Evolutionary conservation across 495 filamentous ascomycete genomes (phyloP), one percentile per base, ranked within the genome.

Genomic region (Xylaria sp.): DNA sequence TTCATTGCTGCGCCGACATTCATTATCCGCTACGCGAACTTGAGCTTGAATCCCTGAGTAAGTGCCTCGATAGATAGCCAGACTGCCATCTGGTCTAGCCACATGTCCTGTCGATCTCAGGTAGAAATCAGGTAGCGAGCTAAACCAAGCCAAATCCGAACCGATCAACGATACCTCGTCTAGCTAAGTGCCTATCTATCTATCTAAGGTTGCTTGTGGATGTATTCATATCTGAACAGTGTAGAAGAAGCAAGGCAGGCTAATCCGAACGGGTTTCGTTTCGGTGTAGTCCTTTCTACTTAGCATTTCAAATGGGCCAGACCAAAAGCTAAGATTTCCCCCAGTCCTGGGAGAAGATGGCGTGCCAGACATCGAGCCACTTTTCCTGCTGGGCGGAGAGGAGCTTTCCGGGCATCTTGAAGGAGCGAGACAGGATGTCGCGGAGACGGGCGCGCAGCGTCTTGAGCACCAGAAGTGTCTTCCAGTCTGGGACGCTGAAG

Each of bases 401-500:
- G 24, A 95, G 76, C 61, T 88, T 90, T n/a, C 93, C 92, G 0
- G 94, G 93, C 67, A 81, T 86, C 71, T 88, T 90, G 83, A 95
- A 93, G 31, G 88, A 85, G 19, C 88, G 81, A 5, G 88, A 86
- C n/a, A 94, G 83, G 37, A 95, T 86, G 66, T 94, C 92, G 65
- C 88, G 86, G 1, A 97, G 82, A 17, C 88, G 85, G 3, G 80
- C 77, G 24, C 93, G 88, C 53, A 99, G 82, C 7, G 87, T 85
- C 78, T 97, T 98, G 73, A 98, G 81, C 0, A 90, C 94, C 11
- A 97, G 85, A 86, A 96, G 91, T 0, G 89, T 90, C 83, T 94
- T 97, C 94, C 94, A 98, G 75, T 96, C 92, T n/a, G 89, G 85
- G 2, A 95, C 85, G 31, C 91, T 84, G 78, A 97, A 97, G n/a